Conservation (phyloP, 768 basidiomycete species). For the Phaeolepiota aurea region DNA sequence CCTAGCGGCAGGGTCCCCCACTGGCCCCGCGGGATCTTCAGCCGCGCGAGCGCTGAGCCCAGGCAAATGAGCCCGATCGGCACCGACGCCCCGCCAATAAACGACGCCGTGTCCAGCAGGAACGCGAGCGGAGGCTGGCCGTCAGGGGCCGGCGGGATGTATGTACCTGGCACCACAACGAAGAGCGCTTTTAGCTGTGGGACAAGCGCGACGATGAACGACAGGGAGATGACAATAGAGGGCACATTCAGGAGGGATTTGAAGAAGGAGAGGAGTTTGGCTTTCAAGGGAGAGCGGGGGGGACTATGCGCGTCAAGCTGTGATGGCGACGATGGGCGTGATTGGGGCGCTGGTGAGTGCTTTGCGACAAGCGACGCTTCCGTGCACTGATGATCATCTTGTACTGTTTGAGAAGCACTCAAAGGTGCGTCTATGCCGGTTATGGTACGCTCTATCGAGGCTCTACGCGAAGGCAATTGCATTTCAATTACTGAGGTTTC, state of each 20-base stretch:
- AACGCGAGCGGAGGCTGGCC: constrained; percentile 61
- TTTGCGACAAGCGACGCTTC: not conserved
- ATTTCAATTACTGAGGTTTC: constrained; percentile 11
- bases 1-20: constrained; percentile 38
- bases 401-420: not conserved
- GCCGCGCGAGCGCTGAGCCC: constrained; percentile 53
- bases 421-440: constrained; percentile 4
- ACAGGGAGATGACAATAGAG: constrained; percentile 43
- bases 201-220: constrained; percentile 49
- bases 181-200: constrained; percentile 56
- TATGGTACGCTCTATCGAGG: constrained; percentile 8
- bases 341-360: not conserved
- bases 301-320: not conserved
- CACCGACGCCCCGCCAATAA: constrained; percentile 56
- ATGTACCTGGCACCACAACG: constrained; percentile 30
- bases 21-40: constrained; percentile 39
- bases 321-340: constrained; percentile 1
- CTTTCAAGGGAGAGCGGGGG: constrained; percentile 1
- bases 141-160: constrained; percentile 49
- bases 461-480: constrained; percentile 3
- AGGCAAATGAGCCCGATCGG: constrained; percentile 56
- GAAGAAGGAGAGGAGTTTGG: constrained; percentile 15
- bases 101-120: constrained; percentile 44
- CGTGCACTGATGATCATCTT: not conserved
- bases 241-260: constrained; percentile 35